These are phyloP conservation scores for Biscutella auriculata DNA, from an alignment of 441 rosid species.

Conservation along the genomic window DNA sequence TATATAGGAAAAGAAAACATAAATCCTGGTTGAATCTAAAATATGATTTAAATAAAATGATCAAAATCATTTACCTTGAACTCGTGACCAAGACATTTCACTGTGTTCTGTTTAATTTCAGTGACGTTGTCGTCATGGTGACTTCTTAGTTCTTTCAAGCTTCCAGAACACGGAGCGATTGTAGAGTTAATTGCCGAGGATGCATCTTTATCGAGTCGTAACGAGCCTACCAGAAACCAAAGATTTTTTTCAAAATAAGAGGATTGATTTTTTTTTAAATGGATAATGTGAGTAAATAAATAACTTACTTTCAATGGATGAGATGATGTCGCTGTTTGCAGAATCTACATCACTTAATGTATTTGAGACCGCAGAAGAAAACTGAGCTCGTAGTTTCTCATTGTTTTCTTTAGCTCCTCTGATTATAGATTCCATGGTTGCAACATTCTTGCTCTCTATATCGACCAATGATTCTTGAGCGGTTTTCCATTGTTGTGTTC, in stretches of 20 bases:
- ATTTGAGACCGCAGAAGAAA: conserved; percentile 61
- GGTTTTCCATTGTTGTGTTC: conserved; percentile 67
- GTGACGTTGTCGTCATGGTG: conserved; percentile 64
- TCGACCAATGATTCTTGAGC: conserved; percentile 75
- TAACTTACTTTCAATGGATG: conserved; percentile 62
- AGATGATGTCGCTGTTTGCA: conserved; percentile 43
- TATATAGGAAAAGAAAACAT: no score
- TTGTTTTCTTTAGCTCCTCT: conserved; percentile 73
- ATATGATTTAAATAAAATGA: background rate
- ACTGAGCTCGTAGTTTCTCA: conserved; percentile 42
- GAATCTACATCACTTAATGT: conserved; percentile 44
- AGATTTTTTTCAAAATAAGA: background rate
- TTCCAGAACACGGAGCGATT: conserved; percentile 57
- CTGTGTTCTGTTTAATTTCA: conserved; percentile 68
- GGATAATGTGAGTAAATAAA: background rate
- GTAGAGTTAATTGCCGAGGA: conserved; percentile 59
- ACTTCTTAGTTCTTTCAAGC: conserved; percentile 59
- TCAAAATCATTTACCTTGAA: conserved; percentile 38
- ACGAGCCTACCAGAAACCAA: conserved; percentile 46
- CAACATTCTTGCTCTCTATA: conserved; percentile 59
- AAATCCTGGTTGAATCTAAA: no score
- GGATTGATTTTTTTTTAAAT: background rate
- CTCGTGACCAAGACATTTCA: conserved; percentile 68
- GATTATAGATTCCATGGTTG: conserved; percentile 47
- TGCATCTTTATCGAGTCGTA: conserved; percentile 81